Percentiles rank a stretch among this genome's conserved stretches.
Evolutionary conservation across 768 basidiomycete genomes (phyloP).

Genomic region (Leucosporidium scottii): DNA sequence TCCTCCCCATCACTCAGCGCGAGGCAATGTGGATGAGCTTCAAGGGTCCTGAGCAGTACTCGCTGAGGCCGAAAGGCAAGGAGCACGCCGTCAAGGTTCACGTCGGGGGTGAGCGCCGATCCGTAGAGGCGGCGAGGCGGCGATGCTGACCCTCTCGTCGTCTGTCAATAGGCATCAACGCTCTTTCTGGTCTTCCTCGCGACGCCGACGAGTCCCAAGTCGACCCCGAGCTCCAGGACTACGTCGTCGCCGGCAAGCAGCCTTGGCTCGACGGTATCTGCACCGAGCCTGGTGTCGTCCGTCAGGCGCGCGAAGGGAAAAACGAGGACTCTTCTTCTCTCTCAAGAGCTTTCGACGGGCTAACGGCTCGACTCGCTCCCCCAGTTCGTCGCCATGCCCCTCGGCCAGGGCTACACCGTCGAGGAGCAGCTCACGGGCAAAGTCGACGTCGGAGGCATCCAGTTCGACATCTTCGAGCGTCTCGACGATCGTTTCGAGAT

Average conservation of each 20-base stretch:
- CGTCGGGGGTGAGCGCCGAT: neutral
- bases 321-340: neutral
- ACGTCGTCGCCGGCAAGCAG: neutral
- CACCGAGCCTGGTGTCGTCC: slow-evolving; percentile 3
- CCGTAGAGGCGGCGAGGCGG: neutral
- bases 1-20: neutral
- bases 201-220: neutral
- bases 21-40: slow-evolving; percentile 3
- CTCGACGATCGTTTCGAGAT: too few relatives aligned
- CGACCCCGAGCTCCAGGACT: neutral
- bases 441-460: neutral
- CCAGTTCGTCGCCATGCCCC: slow-evolving; percentile 10
- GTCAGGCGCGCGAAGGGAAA: neutral
- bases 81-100: neutral
- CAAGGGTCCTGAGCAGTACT: neutral
- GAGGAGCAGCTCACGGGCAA: slow-evolving; percentile 8
- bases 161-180: neutral
- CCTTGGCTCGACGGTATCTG: slow-evolving; percentile 1
- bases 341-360: neutral
- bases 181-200: neutral
- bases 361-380: too few relatives aligned
- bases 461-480: neutral
- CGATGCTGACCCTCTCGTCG: neutral
- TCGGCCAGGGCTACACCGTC: slow-evolving; percentile 8
- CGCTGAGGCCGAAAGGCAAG: neutral